These are phyloP conservation scores for Scolecobasidium constrictum DNA, from an alignment of 2,329 filamentous ascomycete species.

Conservation along the genomic window DNA sequence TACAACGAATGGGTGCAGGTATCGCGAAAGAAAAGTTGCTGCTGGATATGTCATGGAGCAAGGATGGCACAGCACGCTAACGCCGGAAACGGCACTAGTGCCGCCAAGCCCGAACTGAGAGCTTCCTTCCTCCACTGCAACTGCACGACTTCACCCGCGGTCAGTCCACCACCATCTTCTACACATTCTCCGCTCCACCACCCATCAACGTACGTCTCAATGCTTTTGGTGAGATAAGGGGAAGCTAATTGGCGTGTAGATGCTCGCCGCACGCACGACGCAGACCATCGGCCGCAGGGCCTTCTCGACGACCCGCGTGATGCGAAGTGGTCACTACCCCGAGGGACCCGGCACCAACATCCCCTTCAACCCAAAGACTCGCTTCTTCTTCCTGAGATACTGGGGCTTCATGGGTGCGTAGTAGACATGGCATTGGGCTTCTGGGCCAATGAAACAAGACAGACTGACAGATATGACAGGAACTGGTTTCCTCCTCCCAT, in stretches of 20 bases:
- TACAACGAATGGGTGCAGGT: too few relatives aligned
- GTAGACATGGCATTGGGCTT: constrained; percentile 3
- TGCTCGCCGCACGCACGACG: constrained; percentile 59
- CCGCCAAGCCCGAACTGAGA: too few relatives aligned
- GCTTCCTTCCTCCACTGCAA: constrained; percentile 1
- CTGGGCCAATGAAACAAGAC: constrained; percentile 3
- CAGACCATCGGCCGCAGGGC: constrained; percentile 72
- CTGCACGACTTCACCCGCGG: neutral
- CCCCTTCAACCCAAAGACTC: constrained; percentile 91
- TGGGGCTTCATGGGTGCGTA: constrained; percentile 64
- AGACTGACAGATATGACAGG: too few relatives aligned
- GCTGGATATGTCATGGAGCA: too few relatives aligned
- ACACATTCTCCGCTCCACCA: neutral
- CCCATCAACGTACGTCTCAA: constrained; percentile 7
- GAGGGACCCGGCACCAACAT: constrained; percentile 92
- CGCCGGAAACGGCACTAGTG: too few relatives aligned
- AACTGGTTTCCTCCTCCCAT: constrained; percentile 47
- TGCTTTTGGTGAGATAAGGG: neutral
- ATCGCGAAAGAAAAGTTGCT: too few relatives aligned
- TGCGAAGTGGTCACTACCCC: constrained; percentile 82
- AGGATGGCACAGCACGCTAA: too few relatives aligned
- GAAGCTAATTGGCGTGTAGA: constrained; percentile 53
- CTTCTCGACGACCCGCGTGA: constrained; percentile 73
- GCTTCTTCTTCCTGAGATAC: constrained; percentile 74
- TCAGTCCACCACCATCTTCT: neutral